Percentiles rank a stretch among this genome's conserved stretches.
These are phyloP conservation scores for Massospora cicadina DNA, from an alignment of 371 early-diverging fungal genomes.

Conservation along the genomic window DNA sequence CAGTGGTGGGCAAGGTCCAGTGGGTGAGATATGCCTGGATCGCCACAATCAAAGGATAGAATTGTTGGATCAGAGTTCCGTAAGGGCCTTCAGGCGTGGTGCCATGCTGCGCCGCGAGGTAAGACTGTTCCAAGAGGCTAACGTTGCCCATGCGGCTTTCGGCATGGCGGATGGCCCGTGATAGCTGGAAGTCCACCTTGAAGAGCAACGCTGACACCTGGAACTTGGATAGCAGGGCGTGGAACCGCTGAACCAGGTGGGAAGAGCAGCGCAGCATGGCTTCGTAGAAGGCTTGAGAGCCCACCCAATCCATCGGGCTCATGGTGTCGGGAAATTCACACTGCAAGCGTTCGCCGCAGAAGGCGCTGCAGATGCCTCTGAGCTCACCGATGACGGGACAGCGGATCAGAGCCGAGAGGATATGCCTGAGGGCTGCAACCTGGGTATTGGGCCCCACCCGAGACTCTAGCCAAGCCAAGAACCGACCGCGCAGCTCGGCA, in stretches of 20 bases:
- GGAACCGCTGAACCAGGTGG: background rate
- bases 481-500: background rate
- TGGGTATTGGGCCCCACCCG: background rate
- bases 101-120: background rate
- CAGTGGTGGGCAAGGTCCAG: background rate
- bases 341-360: background rate
- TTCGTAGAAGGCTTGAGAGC: background rate
- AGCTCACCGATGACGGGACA: background rate
- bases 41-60: background rate
- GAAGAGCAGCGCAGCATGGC: background rate
- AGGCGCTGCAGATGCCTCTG: background rate
- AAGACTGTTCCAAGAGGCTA: background rate
- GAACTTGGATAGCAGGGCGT: background rate
- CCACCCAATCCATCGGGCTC: background rate
- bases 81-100: background rate
- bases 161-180: background rate
- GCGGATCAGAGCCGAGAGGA: background rate
- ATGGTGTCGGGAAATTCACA: background rate
- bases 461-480: background rate
- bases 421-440: background rate
- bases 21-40: background rate
- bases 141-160: background rate
- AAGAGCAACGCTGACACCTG: background rate
- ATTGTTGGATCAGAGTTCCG: background rate
- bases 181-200: background rate